phyloP scores from a whole-genome alignment of 306 rosid genomes.

The Erythrophleum fordii region DNA sequence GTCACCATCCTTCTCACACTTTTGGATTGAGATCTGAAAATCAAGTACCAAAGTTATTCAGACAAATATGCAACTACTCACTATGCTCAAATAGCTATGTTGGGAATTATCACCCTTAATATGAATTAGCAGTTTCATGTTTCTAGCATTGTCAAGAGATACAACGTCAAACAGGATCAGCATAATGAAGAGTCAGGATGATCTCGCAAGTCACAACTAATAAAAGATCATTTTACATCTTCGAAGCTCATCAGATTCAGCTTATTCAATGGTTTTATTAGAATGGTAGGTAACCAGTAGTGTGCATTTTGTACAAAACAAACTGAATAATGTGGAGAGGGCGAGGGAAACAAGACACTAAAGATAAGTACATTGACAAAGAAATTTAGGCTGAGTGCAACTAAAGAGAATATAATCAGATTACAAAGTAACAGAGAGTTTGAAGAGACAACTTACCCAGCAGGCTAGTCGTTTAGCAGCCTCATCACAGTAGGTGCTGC shows the following conservation, averaged over 20 bases:
- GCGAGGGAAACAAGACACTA: neutral
- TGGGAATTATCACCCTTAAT: constrained; percentile 24
- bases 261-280: neutral
- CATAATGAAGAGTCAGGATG: neutral
- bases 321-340: neutral
- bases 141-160: neutral
- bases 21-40: constrained; percentile 90
- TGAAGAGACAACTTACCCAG: constrained; percentile 65
- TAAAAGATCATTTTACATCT: neutral
- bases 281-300: neutral
- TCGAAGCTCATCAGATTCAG: neutral
- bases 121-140: neutral
- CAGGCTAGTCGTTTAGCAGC: constrained; percentile 96
- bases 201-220: neutral
- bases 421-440: constrained; percentile 2
- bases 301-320: neutral
- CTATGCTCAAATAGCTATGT: constrained; percentile 2
- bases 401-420: constrained; percentile 1
- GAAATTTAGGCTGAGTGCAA: constrained; percentile 2
- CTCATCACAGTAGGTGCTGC: constrained; percentile 84
- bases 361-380: neutral
- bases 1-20: constrained; percentile 91
- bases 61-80: constrained; percentile 31
- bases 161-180: neutral
- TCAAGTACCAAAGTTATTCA: constrained; percentile 23